phyloP scores from a whole-genome alignment of 352 stramenopile species.

The Pythium sp. region DNA sequence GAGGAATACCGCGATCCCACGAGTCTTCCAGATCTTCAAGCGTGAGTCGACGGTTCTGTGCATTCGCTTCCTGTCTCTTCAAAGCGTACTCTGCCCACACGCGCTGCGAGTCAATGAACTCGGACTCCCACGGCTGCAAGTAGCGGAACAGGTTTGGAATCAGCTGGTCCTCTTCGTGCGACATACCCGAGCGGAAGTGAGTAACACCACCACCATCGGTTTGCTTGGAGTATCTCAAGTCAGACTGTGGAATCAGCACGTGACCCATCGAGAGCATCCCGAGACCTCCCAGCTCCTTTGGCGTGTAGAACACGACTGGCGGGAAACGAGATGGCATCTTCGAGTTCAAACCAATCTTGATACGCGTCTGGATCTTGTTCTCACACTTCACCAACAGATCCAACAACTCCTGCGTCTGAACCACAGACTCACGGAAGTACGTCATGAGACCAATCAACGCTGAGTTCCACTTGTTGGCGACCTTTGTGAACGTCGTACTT shows the following conservation, averaged over 20 bases:
- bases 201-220: constrained; percentile 97
- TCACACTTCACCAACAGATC: constrained; percentile 99
- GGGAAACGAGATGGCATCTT: constrained; percentile 99
- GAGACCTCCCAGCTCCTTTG: constrained; percentile 98
- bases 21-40: constrained; percentile 99
- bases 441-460: constrained; percentile 97
- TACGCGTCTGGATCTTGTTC: constrained; percentile 99
- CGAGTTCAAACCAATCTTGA: constrained; percentile 99
- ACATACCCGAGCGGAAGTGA: constrained; percentile 98
- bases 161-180: constrained; percentile 97
- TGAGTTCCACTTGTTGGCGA: constrained; percentile 99
- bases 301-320: constrained; percentile 99
- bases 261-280: constrained; percentile 99
- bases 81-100: constrained; percentile 99
- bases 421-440: constrained; percentile 98
- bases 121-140: constrained; percentile 97
- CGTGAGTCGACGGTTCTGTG: constrained; percentile 98
- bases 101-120: constrained; percentile 99
- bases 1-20: constrained; percentile 98
- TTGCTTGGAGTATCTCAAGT: constrained; percentile 99
- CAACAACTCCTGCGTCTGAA: constrained; percentile 99
- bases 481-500: constrained; percentile 99
- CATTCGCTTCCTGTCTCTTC: constrained; percentile 99
- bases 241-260: constrained; percentile 98
- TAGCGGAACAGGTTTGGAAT: constrained; percentile 99